Conservation (phyloP, 441 rosid genomes). For the Populus hybrid region DNA sequence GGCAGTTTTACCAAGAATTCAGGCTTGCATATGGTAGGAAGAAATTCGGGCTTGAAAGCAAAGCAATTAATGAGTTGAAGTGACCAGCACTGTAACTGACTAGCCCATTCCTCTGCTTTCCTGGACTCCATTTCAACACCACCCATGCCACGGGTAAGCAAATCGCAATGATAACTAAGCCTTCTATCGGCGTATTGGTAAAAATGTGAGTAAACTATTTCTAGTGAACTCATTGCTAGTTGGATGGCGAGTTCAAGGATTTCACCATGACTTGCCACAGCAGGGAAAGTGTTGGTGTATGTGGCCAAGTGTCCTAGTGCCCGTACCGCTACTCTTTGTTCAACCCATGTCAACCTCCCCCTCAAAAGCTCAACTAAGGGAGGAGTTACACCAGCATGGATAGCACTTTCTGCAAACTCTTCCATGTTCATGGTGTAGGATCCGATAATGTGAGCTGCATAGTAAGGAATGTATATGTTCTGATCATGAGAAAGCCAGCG, state of each 20-base stretch:
- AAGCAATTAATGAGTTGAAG: constrained; percentile 96
- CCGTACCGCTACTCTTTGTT: constrained; percentile 91
- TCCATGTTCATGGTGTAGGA: constrained; percentile 99
- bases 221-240: constrained; percentile 82
- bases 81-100: constrained; percentile 96
- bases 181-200: constrained; percentile 75
- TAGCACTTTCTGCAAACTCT: constrained; percentile 82
- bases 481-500: constrained; percentile 96
- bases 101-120: constrained; percentile 98
- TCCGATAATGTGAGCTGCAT: constrained; percentile 94
- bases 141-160: constrained; percentile 97
- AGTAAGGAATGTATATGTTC: constrained; percentile 91
- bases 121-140: constrained; percentile 98
- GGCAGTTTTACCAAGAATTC: constrained; percentile 83
- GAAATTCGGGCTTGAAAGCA: constrained; percentile 92
- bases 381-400: constrained; percentile 76
- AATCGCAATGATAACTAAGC: constrained; percentile 85
- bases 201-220: constrained; percentile 90
- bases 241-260: constrained; percentile 90
- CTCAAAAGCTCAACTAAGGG: constrained; percentile 85
- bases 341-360: constrained; percentile 95
- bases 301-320: constrained; percentile 96
- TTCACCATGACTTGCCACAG: constrained; percentile 76
- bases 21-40: constrained; percentile 74
- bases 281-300: constrained; percentile 71